Base-by-base conservation (phyloP, 1,284 basidiomycete genomes). In the Tranzscheliella williamsii region DNA sequence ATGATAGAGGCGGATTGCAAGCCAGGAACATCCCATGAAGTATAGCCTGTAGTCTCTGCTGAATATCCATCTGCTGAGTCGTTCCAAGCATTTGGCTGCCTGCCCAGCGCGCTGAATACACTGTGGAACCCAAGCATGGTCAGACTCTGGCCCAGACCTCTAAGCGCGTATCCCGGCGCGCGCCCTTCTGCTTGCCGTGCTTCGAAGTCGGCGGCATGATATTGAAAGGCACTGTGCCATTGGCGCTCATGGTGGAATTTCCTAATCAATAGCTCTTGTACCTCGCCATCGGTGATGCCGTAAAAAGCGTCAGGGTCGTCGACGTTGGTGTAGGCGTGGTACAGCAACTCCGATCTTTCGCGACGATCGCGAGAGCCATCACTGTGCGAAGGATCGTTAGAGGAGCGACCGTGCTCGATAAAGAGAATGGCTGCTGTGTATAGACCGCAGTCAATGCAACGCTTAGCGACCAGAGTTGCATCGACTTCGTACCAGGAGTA, bases 281-380 rank as follows among this genome's bases (percentile, higher is more conserved):
- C 83, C 69, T 97, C 85, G n/a, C 86, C 84, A 23, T 79, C 79
- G 55, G 86, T 83, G 55, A 97, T 90, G 2, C 91, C 91, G 77
- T 98, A 98, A 76, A 98, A 98, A 1, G 94, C 91, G 70, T 98
- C 94, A 0, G 93, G 93, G 71, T 98, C 94, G 71, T 95, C 91
- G 49, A 98, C 91, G 71, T 91, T 89, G 56, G 85, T 86, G 75
- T 96, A 98, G 41, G 97, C 91, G 42, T 88, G 86, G 78, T 93
- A 95, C 35, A 97, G 81, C 79, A 75, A 88, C 16, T 54, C 24
- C 20, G 57, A 21, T 8, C 32, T 8, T 16, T 33, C 9, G 7
- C 32, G 15, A 7, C 15, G 13, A 7, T 33, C 18, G 16, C 9
- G 13, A 9, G 32, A 9, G 9, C 42, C 33, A 27, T 56, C 30